Evolutionary conservation across 2,329 filamentous ascomycete species (phyloP).

Genomic region (Aspergillus fijiensis): DNA sequence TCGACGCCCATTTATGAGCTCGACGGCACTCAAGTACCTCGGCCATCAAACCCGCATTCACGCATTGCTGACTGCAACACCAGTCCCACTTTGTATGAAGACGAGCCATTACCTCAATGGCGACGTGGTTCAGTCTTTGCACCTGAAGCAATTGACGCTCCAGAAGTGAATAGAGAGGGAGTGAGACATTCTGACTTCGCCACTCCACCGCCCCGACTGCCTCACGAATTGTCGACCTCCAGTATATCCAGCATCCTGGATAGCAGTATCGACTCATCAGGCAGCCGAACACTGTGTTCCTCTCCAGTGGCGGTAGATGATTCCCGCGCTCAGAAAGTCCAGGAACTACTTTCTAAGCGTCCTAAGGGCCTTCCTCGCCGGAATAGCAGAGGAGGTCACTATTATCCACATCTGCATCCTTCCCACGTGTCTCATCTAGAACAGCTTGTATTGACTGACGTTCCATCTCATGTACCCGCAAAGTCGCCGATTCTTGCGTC

Average conservation of each 20-base stretch:
- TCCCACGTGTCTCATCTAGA: slow-evolving; percentile 55
- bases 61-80: neutral
- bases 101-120: slow-evolving; percentile 33
- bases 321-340: slow-evolving; percentile 34
- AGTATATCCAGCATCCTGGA: slow-evolving; percentile 1
- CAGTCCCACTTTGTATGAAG: slow-evolving; percentile 17
- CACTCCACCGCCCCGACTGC: neutral
- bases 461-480: slow-evolving; percentile 48
- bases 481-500: slow-evolving; percentile 44
- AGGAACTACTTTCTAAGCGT: slow-evolving; percentile 40
- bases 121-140: slow-evolving; percentile 47
- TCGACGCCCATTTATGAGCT: slow-evolving; percentile 40
- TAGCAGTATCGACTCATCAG: slow-evolving; percentile 5
- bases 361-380: slow-evolving; percentile 34
- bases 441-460: slow-evolving; percentile 57
- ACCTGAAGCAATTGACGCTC: slow-evolving; percentile 43
- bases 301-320: slow-evolving; percentile 25
- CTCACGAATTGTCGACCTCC: slow-evolving; percentile 8
- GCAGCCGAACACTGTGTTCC: slow-evolving; percentile 16
- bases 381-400: slow-evolving; percentile 24
- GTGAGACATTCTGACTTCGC: neutral
- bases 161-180: neutral
- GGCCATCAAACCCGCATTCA: neutral
- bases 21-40: slow-evolving; percentile 32
- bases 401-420: slow-evolving; percentile 50